phyloP scores from a whole-genome alignment of 345 rosid genomes.

The Brassica carinata region DNA sequence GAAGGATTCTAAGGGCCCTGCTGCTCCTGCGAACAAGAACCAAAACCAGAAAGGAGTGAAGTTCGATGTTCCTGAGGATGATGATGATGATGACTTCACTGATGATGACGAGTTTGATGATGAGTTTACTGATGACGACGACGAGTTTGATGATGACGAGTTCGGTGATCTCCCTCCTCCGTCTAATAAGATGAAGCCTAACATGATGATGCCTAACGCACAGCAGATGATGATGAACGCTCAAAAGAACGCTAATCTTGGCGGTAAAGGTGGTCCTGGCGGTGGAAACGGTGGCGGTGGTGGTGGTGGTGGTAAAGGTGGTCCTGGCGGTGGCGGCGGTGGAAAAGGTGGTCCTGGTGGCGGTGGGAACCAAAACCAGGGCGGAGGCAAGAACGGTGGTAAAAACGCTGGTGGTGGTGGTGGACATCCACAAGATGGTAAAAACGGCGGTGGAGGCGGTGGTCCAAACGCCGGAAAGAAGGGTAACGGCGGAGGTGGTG shows the following conservation, averaged over 20 bases:
- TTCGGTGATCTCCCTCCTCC: slow-evolving; percentile 50
- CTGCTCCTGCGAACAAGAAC: slow-evolving; percentile 27
- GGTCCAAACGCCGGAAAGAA: slow-evolving; percentile 36
- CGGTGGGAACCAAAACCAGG: slow-evolving; percentile 47
- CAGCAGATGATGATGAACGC: slow-evolving; percentile 48
- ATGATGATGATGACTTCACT: slow-evolving; percentile 49
- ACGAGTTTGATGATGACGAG: slow-evolving; percentile 43
- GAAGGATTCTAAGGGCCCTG: slow-evolving; percentile 58
- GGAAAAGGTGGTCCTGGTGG: slow-evolving; percentile 40
- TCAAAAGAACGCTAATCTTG: slow-evolving; percentile 49
- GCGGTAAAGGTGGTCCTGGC: slow-evolving; percentile 33
- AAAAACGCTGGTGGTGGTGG: slow-evolving; percentile 45
- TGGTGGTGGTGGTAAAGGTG: slow-evolving; percentile 28
- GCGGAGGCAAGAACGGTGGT: slow-evolving; percentile 46
- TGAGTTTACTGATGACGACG: slow-evolving; percentile 47
- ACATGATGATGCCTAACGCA: slow-evolving; percentile 45
- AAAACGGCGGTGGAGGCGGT: slow-evolving; percentile 26
- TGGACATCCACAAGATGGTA: slow-evolving; percentile 35
- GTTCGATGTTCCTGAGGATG: slow-evolving; percentile 53
- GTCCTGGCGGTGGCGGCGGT: slow-evolving; percentile 41
- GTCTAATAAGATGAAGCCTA: slow-evolving; percentile 52
- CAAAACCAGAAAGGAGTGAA: slow-evolving; percentile 55
- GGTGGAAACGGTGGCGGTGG: slow-evolving; percentile 37
- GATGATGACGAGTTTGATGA: slow-evolving; percentile 46
- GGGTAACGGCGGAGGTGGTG: slow-evolving; percentile 38